phyloP scores from a whole-genome alignment of 495 filamentous ascomycete genomes.

The Neurospora tetraspora region DNA sequence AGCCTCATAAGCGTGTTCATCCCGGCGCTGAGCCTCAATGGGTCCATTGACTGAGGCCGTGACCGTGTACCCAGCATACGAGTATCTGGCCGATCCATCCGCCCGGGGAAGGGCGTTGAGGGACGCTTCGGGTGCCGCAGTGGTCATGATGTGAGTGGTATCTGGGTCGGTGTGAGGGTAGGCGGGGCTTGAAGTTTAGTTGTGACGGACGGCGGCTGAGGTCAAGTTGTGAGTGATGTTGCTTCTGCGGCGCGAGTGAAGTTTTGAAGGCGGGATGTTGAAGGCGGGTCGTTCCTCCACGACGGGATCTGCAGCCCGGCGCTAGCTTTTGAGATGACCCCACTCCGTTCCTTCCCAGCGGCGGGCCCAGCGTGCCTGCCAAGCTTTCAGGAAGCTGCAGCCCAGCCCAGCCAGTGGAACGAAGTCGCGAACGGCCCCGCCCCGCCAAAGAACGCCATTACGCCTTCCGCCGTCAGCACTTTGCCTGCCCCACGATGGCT shows the following conservation, averaged over 20 bases:
- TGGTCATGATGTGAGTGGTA: conserved; percentile 28
- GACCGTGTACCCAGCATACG: conserved; percentile 66
- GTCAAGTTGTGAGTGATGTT: neutral
- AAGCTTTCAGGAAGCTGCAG: neutral
- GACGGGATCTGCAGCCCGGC: neutral
- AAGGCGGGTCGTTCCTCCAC: neutral
- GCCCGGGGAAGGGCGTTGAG: conserved; percentile 56
- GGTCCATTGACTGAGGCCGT: conserved; percentile 84
- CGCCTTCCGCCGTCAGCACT: neutral
- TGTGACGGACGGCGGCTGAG: neutral
- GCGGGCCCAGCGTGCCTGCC: neutral
- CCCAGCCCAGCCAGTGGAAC: neutral
- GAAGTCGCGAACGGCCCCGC: neutral
- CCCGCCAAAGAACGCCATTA: neutral
- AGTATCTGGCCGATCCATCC: conserved; percentile 83
- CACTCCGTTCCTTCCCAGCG: neutral
- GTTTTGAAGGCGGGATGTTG: conserved; percentile 1
- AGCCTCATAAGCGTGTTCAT: conserved; percentile 83
- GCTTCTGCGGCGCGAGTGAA: conserved; percentile 1
- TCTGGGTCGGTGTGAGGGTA: neutral
- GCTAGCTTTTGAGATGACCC: neutral
- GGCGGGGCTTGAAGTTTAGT: neutral
- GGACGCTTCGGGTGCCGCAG: conserved; percentile 34
- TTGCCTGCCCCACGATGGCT: neutral
- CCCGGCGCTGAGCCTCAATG: conserved; percentile 78